phyloP scores from a whole-genome alignment of 2,329 filamentous ascomycete genomes.

The Ascocoryne sarcoides region DNA sequence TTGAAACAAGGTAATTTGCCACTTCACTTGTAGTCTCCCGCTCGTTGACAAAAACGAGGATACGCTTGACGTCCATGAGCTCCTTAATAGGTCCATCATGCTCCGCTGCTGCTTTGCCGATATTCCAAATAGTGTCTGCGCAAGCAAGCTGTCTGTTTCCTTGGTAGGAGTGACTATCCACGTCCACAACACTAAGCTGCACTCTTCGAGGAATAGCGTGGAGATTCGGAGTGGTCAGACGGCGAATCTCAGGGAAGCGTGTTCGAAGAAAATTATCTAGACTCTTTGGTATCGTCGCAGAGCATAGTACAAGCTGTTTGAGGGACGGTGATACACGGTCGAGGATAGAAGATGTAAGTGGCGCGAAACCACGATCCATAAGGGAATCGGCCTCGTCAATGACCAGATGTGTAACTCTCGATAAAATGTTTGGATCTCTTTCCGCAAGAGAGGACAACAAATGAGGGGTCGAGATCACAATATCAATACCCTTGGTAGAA shows the following conservation, averaged over 20 bases:
- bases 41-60: conserved; percentile 96
- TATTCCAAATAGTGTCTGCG: conserved; percentile 88
- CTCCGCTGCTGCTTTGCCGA: conserved; percentile 64
- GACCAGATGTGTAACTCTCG: conserved; percentile 80
- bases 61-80: conserved; percentile 62
- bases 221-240: conserved; percentile 89
- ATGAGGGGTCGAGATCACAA: conserved; percentile 83
- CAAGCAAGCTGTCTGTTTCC: conserved; percentile 91
- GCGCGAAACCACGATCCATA: conserved; percentile 84
- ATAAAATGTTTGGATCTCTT: conserved; percentile 83
- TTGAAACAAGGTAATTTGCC: conserved; percentile 66
- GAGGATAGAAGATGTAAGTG: conserved; percentile 73
- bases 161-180: conserved; percentile 83
- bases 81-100: conserved; percentile 48
- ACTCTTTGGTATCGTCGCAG: conserved; percentile 86
- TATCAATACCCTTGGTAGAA: conserved; percentile 69
- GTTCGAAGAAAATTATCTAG: conserved; percentile 77
- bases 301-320: conserved; percentile 83
- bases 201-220: conserved; percentile 93
- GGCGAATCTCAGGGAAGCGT: conserved; percentile 72
- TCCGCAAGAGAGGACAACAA: conserved; percentile 81
- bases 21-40: conserved; percentile 80
- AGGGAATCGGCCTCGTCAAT: conserved; percentile 95
- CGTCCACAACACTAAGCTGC: conserved; percentile 86
- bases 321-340: conserved; percentile 74